Evolutionary conservation across 352 stramenopile species (phyloP).

Genomic region (Thraustochytrium striatum): DNA sequence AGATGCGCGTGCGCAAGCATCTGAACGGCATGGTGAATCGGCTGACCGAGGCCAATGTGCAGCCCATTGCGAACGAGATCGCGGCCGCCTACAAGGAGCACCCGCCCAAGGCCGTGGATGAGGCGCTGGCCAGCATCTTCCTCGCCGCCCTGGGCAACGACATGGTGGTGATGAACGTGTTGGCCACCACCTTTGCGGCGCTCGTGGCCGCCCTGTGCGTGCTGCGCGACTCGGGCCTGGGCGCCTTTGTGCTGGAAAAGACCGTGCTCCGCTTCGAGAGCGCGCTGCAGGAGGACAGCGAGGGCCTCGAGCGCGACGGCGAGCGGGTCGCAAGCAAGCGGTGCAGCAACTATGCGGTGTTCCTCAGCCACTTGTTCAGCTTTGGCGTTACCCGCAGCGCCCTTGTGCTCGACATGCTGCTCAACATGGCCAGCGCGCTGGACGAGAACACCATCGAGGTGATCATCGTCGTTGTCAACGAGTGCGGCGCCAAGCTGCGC

Average conservation of each 20-base stretch:
- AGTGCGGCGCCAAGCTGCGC: constrained; percentile 71
- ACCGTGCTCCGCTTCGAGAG: constrained; percentile 52
- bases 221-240: constrained; percentile 50
- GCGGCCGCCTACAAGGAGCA: constrained; percentile 51
- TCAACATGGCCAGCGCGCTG: constrained; percentile 67
- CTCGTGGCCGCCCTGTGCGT: constrained; percentile 55
- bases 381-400: constrained; percentile 77
- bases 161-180: constrained; percentile 54
- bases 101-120: constrained; percentile 49
- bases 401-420: constrained; percentile 86
- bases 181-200: constrained; percentile 56
- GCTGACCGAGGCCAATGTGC: constrained; percentile 82
- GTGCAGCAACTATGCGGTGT: constrained; percentile 72
- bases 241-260: constrained; percentile 53
- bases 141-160: constrained; percentile 51
- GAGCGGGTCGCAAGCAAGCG: constrained; percentile 56
- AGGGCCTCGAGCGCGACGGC: neutral
- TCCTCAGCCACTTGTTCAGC: constrained; percentile 81
- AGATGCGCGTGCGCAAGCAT: constrained; percentile 11
- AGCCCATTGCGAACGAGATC: constrained; percentile 57
- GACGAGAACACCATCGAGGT: constrained; percentile 72
- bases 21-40: constrained; percentile 83
- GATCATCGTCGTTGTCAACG: constrained; percentile 74
- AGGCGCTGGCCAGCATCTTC: constrained; percentile 50
- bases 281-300: neutral